Conservation (phyloP, 2,329 filamentous ascomycete genomes). For the Xylariales sp. region DNA sequence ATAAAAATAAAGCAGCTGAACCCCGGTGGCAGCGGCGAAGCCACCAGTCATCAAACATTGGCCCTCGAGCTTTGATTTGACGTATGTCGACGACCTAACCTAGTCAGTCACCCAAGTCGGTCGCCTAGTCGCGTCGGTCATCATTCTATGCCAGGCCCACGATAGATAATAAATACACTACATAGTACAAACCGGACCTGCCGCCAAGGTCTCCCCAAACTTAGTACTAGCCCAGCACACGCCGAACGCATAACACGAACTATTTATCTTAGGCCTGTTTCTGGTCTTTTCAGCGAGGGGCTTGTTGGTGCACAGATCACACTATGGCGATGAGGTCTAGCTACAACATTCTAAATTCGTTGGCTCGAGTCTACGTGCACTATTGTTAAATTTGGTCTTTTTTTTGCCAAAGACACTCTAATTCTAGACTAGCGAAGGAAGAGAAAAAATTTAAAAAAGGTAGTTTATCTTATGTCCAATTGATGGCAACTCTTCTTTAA, state of each 20-base stretch:
- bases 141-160: too few relatives aligned
- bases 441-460: too few relatives aligned
- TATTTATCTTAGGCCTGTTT: neutral
- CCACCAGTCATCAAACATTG: constrained; percentile 4
- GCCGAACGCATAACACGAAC: too few relatives aligned
- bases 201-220: neutral
- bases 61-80: too few relatives aligned
- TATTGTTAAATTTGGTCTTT: neutral
- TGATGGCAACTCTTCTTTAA: neutral
- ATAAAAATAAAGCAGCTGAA: constrained; percentile 37
- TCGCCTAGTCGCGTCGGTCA: too few relatives aligned
- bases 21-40: neutral
- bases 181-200: too few relatives aligned
- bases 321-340: neutral
- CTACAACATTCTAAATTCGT: neutral
- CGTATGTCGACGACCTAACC: too few relatives aligned
- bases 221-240: neutral
- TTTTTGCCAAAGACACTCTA: neutral
- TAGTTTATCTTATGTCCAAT: too few relatives aligned
- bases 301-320: neutral
- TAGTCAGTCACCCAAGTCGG: too few relatives aligned
- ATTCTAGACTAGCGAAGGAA: neutral
- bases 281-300: too few relatives aligned
- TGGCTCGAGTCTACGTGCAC: neutral
- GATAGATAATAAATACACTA: too few relatives aligned